Base-by-base conservation (phyloP, 345 rosid genomes). In the Gossypium mustelinum region DNA sequence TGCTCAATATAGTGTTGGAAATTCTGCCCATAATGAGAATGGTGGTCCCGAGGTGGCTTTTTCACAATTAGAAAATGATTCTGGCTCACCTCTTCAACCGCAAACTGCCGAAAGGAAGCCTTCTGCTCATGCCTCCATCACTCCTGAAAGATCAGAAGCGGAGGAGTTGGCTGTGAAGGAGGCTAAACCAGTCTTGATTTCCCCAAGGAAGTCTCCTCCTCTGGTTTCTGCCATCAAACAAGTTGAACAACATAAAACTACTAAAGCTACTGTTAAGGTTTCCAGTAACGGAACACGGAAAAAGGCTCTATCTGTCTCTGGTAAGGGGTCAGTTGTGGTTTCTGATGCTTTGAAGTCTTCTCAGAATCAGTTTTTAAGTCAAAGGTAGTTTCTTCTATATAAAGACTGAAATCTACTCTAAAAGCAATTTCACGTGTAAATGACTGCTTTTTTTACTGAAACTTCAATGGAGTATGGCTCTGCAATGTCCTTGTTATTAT, bases 141-240 rank as follows among this genome's bases (percentile, higher is more conserved):
- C 84, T 78, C 83, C 88, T 56, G 78, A 67, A 59, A 86, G 84
- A 64, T 57, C 81, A 79, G 83, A 84, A 75, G 50, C 75, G 20
- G 85, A 85, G 66, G 79, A 73, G 68, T 45, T 81, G 17, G 62
- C 68, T 58, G 69, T 75, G n/a, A 85, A 83, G 68, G 85, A 84
- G 76, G 79, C 63, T 63, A 87, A 84, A 81, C 76, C 79, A 73
- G 67, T 68, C 67, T 50, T 68, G 62, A 63, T 72, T 81, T 91
- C 93, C 54, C 92, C 96, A 48, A 83, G 72, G 70, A 87, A 73
- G 66, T 87, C 96, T 72, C 89, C 93, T 66, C 74, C 64, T 71
- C 25, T 70, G 56, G 74, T 72, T 78, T 62, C 76, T 74, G 76
- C 75, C 14, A 65, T 75, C 50, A 85, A 78, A 73, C 79, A 77